Evolutionary conservation across 2,329 filamentous ascomycete species (phyloP), one percentile per base, ranked within the genome.

Genomic region (Paramyrothecium roridum): DNA sequence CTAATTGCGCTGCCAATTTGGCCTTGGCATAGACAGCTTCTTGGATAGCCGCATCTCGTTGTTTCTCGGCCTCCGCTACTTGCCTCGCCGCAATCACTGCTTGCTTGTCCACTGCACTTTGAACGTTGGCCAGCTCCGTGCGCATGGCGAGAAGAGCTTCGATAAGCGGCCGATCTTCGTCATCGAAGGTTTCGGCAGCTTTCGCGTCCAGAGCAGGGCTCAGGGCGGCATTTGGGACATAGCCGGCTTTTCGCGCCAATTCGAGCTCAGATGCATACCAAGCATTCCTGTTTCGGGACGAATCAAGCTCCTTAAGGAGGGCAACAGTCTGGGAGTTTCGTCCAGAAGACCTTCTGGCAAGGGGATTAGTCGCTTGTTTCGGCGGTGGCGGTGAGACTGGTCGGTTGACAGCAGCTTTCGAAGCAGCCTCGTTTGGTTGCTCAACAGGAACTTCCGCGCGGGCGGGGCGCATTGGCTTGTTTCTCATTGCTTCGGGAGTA

Each of bases 261-360:
- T 96, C 91, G 48, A 99, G 79, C 73, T 99, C 95, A 0, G 93
- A 97, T 8, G 92, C 91, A 71, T 96, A 97, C 95, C 95, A 99
- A 1, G 93, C 93, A 73, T 96, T 98, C 52, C 90, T 85, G 66
- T 89, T 95, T 65, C 91, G 90, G 3, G 88, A 83, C 10, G 86
- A 81, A 68, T 99, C 93, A 2, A 99, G 80, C 68, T 99, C 95
- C 68, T 95, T 93, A 16, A 91, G 79, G 13, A 97, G 72, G 0
- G 89, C 86, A 59, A 90, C 88, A 1, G 88, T 88, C 61, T 88
- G 85, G 8, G 84, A 79, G 66, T 86, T 82, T 69, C 82, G 70
- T 60, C 82, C 75, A 56, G 89, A 81, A 57, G 87, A 76, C 69
- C 85, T 74, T 66, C 88, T 72, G 63, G 78, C 72, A 63, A 89